A percentile compares a stretch with the other conserved stretches of the same genome.
Evolutionary conservation across 768 basidiomycete species (phyloP).

Genomic region (Hirschioporus abietinus): DNA sequence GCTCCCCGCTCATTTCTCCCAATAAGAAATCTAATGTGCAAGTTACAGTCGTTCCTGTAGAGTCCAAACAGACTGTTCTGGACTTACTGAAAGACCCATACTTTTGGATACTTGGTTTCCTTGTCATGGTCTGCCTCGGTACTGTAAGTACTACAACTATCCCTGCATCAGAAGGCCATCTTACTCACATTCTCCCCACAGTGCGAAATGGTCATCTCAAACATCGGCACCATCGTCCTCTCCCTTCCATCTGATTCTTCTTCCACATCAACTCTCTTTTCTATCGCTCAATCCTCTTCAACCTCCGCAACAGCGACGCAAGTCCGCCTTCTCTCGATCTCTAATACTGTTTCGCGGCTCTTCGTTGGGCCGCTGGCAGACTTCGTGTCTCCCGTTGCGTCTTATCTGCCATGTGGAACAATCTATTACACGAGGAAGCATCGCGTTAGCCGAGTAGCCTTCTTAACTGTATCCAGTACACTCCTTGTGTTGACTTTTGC

Average conservation of each 20-base stretch:
- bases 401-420: constrained; percentile 33
- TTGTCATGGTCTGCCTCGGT: constrained; percentile 54
- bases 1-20: constrained; percentile 17
- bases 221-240: constrained; percentile 70
- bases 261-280: constrained; percentile 10
- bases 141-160: constrained; percentile 42
- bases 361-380: constrained; percentile 68
- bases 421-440: constrained; percentile 41
- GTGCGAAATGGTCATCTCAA: constrained; percentile 82
- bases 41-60: constrained; percentile 20
- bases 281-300: constrained; percentile 16
- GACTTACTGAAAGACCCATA: constrained; percentile 48
- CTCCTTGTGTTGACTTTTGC: constrained; percentile 46
- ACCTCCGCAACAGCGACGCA: constrained; percentile 49
- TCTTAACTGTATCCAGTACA: constrained; percentile 45
- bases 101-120: constrained; percentile 60
- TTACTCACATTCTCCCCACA: constrained; percentile 19
- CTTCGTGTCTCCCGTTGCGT: constrained; percentile 57
- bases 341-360: constrained; percentile 69
- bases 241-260: constrained; percentile 42
- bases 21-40: constrained; percentile 16
- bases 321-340: constrained; percentile 63
- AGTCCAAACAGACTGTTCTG: constrained; percentile 27
- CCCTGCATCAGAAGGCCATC: neutral
- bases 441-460: constrained; percentile 54